phyloP scores from a whole-genome alignment of 73 alveolate species.

The Tetrahymena thermophila region DNA sequence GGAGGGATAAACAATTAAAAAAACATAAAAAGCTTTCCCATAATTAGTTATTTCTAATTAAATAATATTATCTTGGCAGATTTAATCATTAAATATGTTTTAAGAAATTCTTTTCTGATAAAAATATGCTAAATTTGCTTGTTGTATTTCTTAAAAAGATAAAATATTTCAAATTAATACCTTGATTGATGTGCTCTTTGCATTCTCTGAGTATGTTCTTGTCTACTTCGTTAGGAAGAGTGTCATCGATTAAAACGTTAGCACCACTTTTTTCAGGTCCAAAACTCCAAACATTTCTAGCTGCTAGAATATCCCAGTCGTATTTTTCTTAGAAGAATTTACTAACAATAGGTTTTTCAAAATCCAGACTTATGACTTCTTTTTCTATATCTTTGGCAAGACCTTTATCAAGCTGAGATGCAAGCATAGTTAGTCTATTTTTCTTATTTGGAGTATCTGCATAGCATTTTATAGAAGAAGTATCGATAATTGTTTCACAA shows the following conservation, averaged over 20 bases:
- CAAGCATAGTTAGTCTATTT: slow-evolving; percentile 78
- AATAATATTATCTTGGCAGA: too few relatives aligned
- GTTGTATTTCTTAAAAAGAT: too few relatives aligned
- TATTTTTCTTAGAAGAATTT: slow-evolving; percentile 52
- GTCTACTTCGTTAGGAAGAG: slow-evolving; percentile 90
- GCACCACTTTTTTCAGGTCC: slow-evolving; percentile 91
- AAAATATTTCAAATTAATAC: neutral
- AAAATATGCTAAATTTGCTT: too few relatives aligned
- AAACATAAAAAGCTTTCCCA: too few relatives aligned
- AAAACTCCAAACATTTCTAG: slow-evolving; percentile 98
- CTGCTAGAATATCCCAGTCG: slow-evolving; percentile 93
- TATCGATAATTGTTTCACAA: slow-evolving; percentile 96
- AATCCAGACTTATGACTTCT: slow-evolving; percentile 54
- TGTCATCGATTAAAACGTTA: slow-evolving; percentile 92
- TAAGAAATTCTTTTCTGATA: too few relatives aligned
- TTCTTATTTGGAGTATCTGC: slow-evolving; percentile 94
- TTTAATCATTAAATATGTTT: too few relatives aligned
- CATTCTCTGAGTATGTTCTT: slow-evolving; percentile 60
- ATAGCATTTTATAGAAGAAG: slow-evolving; percentile 90
- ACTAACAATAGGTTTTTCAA: slow-evolving; percentile 22
- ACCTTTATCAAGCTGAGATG: slow-evolving; percentile 89
- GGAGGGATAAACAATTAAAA: too few relatives aligned
- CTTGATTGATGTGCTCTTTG: slow-evolving; percentile 85
- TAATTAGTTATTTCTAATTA: too few relatives aligned
- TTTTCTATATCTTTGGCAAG: slow-evolving; percentile 80